Conservation (phyloP, 176 grass and related monocot genomes). For the Elaeis guineensis region DNA sequence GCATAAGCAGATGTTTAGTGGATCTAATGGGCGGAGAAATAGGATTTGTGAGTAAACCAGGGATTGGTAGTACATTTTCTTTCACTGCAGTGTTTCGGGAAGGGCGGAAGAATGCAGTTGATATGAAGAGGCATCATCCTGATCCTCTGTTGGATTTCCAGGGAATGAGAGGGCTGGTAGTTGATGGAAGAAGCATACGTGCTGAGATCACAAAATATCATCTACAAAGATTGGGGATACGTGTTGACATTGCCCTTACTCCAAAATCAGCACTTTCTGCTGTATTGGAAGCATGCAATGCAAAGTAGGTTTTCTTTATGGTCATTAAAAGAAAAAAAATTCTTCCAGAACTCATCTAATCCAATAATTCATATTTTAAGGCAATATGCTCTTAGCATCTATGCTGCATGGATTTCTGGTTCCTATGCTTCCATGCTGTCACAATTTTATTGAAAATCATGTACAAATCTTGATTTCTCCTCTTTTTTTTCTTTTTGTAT, state of each 20-base stretch:
- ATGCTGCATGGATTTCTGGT: no score
- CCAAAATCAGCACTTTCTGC: constrained; percentile 39
- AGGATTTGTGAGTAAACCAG: constrained; percentile 36
- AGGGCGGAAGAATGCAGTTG: constrained; percentile 24
- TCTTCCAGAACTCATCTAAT: no score
- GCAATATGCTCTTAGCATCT: no score
- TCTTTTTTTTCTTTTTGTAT: no score
- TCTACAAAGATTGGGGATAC: constrained; percentile 51
- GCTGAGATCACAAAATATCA: constrained; percentile 53
- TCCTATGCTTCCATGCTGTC: no score
- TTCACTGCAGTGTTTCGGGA: constrained; percentile 59
- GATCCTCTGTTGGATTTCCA: constrained; percentile 48
- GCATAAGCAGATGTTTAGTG: constrained; percentile 70
- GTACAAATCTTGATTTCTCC: no score
- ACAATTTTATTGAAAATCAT: no score
- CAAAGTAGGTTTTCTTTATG: constrained; percentile 32
- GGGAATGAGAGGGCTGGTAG: constrained; percentile 60
- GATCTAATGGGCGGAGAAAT: constrained; percentile 57
- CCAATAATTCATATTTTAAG: no score
- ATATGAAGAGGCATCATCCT: constrained; percentile 45
- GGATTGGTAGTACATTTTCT: constrained; percentile 63
- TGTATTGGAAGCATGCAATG: constrained; percentile 46
- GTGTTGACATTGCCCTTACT: constrained; percentile 30
- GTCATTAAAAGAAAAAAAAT: no score
- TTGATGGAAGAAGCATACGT: constrained; percentile 51